Evolutionary conservation across 345 rosid species (phyloP).

Genomic region (Gossypium arboreum): DNA sequence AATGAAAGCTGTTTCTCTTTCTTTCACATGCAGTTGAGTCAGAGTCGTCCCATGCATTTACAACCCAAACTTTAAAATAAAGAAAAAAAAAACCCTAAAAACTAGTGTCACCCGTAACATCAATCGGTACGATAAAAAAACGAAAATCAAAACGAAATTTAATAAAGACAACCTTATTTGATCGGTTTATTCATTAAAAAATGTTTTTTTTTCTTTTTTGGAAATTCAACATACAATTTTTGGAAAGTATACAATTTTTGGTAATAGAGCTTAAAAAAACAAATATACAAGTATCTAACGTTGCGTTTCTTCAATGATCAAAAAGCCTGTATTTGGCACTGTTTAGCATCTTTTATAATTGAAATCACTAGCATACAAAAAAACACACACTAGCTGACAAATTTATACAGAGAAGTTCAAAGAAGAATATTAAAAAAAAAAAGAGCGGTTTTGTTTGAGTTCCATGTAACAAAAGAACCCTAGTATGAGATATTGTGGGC

Average conservation of each 20-base stretch:
- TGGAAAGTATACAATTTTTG: too few relatives aligned
- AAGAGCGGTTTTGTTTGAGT: constrained; percentile 19
- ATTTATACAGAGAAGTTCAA: not conserved
- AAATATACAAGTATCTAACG: not conserved
- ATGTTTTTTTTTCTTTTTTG: too few relatives aligned
- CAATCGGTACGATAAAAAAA: too few relatives aligned
- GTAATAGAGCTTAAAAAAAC: not conserved
- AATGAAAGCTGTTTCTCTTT: not conserved
- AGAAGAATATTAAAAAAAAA: too few relatives aligned
- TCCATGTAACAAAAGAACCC: constrained; percentile 17
- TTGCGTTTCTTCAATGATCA: constrained; percentile 4
- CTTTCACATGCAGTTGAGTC: constrained; percentile 6
- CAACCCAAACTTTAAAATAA: not conserved
- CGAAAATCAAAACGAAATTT: too few relatives aligned
- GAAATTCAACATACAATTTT: too few relatives aligned
- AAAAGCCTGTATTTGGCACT: constrained; percentile 13
- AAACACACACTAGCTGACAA: constrained; percentile 24
- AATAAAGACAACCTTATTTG: too few relatives aligned
- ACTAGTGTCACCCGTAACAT: too few relatives aligned
- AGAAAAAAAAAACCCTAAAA: too few relatives aligned
- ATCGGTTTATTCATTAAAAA: too few relatives aligned
- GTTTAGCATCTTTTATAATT: not conserved
- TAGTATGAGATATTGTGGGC: constrained; percentile 39
- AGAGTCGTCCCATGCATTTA: not conserved
- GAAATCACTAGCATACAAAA: constrained; percentile 25